These are phyloP conservation scores for Hirschioporus abietinus DNA, from an alignment of 768 basidiomycete species.

Conservation along the genomic window DNA sequence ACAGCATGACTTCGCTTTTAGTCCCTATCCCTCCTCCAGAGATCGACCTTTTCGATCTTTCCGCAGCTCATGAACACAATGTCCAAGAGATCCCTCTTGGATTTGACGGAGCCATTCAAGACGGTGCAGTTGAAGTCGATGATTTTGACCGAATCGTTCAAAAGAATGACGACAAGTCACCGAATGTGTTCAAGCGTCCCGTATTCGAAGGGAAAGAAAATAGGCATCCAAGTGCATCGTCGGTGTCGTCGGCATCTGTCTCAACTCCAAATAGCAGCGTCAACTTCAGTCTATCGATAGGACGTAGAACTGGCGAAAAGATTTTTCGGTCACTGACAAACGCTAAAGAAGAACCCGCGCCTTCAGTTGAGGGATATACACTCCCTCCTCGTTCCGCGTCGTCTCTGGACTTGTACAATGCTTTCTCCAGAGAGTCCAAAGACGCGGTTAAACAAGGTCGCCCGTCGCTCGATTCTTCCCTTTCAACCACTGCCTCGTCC, in stretches of 20 bases:
- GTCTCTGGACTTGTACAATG: slow-evolving; percentile 1
- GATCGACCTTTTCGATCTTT: slow-evolving; percentile 54
- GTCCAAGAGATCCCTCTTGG: slow-evolving; percentile 39
- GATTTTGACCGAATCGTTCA: slow-evolving; percentile 15
- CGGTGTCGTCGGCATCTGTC: not conserved
- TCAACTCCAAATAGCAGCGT: slow-evolving; percentile 1
- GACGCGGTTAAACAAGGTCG: not conserved
- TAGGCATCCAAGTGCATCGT: not conserved
- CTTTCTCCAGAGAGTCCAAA: not conserved
- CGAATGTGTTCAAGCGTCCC: slow-evolving; percentile 10
- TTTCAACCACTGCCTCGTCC: not conserved
- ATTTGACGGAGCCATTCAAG: slow-evolving; percentile 23
- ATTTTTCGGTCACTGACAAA: not conserved
- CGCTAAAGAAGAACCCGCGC: not conserved
- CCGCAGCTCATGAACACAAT: slow-evolving; percentile 40
- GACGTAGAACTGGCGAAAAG: not conserved
- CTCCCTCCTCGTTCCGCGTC: not conserved
- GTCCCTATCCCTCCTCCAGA: slow-evolving; percentile 37
- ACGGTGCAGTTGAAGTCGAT: slow-evolving; percentile 32
- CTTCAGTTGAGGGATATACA: not conserved
- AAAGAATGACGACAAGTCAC: slow-evolving; percentile 13
- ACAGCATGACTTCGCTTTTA: slow-evolving; percentile 24
- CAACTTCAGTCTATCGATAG: not conserved
- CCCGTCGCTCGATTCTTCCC: slow-evolving; percentile 1
- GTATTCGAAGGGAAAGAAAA: not conserved